A percentile compares a stretch with the other conserved stretches of the same genome.
Evolutionary conservation across 108 stramenopile species (phyloP).

Genomic region (Conticribra guillardii): DNA sequence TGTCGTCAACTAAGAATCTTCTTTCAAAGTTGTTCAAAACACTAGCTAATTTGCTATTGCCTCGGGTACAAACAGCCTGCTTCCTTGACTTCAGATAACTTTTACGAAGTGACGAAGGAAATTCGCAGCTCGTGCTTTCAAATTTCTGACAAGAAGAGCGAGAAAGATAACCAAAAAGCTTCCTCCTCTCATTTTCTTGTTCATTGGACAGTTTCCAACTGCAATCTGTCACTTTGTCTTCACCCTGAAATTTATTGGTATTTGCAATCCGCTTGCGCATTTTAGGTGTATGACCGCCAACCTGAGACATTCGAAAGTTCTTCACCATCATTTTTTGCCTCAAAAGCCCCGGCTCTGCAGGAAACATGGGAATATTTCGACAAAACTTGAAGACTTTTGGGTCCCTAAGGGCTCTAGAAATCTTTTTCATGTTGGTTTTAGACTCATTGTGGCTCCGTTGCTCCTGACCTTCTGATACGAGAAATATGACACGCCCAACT

Average conservation of each 20-base stretch:
- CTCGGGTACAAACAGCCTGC: neutral
- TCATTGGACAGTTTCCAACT: constrained; percentile 52
- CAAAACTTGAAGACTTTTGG: constrained; percentile 59
- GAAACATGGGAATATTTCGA: constrained; percentile 61
- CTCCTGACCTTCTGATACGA: constrained; percentile 79
- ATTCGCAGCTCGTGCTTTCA: constrained; percentile 9
- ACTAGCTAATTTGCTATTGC: neutral
- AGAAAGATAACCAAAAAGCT: constrained; percentile 24
- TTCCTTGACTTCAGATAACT: constrained; percentile 20
- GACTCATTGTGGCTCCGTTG: constrained; percentile 50
- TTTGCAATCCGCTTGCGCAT: constrained; percentile 13
- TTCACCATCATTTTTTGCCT: constrained; percentile 47
- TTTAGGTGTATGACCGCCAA: constrained; percentile 61
- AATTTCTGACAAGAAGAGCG: constrained; percentile 14
- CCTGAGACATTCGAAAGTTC: constrained; percentile 57
- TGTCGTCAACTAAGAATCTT: neutral
- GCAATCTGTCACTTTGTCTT: constrained; percentile 10
- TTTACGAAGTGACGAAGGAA: constrained; percentile 20
- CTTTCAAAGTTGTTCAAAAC: constrained; percentile 13
- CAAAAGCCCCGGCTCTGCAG: constrained; percentile 37
- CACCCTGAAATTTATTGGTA: constrained; percentile 9
- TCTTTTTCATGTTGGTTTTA: constrained; percentile 46
- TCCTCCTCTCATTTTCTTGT: constrained; percentile 50
- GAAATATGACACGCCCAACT: constrained; percentile 83
- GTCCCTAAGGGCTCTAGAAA: constrained; percentile 63